These are phyloP conservation scores for Cryphonectria radicalis DNA, from an alignment of 2,329 filamentous ascomycete species.

Conservation along the genomic window DNA sequence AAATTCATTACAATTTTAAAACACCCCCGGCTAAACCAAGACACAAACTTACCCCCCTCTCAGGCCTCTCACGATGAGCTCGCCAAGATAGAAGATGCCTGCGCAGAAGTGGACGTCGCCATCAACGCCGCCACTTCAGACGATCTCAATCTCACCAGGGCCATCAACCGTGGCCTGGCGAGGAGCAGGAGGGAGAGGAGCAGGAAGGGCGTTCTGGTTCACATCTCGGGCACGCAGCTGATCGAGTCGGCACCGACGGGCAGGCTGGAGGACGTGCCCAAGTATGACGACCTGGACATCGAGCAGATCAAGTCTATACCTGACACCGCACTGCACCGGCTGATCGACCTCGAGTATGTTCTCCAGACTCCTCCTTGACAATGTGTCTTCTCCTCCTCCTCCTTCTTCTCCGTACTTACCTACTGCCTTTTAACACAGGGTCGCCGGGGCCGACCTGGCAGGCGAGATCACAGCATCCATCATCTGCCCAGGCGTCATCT, in stretches of 20 bases:
- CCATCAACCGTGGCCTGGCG: constrained; percentile 13
- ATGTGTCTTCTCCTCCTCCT: neutral
- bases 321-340: constrained; percentile 5
- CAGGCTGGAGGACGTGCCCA: constrained; percentile 9
- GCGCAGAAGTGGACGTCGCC: constrained; percentile 9
- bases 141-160: constrained; percentile 11
- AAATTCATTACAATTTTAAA: neutral
- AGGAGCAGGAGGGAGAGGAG: neutral
- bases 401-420: neutral
- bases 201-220: constrained; percentile 3
- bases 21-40: neutral
- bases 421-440: neutral
- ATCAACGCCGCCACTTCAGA: constrained; percentile 19
- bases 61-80: constrained; percentile 11
- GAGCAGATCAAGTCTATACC: constrained; percentile 13
- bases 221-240: constrained; percentile 19
- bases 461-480: constrained; percentile 17
- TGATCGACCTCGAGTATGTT: constrained; percentile 15
- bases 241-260: constrained; percentile 15
- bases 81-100: constrained; percentile 13
- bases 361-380: no score
- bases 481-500: constrained; percentile 18
- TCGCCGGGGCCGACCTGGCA: constrained; percentile 10
- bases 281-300: constrained; percentile 12
- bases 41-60: neutral